A percentile compares a stretch with the other conserved stretches of the same genome.
These are phyloP conservation scores for Jimgerdemannia lactiflua DNA, from an alignment of 192 early-diverging fungal genomes.

Conservation along the genomic window DNA sequence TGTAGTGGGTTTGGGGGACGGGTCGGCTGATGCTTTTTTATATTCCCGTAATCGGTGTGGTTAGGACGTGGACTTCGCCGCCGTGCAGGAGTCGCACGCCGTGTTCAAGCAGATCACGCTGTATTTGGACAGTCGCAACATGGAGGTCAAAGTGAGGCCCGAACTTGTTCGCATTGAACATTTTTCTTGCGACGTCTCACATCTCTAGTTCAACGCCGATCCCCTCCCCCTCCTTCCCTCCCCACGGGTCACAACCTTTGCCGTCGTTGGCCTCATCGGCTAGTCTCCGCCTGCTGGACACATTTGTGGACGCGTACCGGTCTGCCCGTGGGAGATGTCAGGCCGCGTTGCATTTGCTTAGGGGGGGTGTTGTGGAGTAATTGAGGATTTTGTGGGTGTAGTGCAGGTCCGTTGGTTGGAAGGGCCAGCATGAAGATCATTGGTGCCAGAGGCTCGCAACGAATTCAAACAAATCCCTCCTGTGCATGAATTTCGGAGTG, in stretches of 20 bases:
- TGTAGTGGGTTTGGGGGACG: no score
- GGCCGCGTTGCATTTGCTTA: conserved; percentile 25
- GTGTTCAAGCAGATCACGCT: conserved; percentile 14
- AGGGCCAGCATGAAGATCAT: no score
- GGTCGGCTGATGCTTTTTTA: no score
- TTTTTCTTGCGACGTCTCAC: neutral
- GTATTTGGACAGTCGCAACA: conserved; percentile 17
- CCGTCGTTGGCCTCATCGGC: conserved; percentile 30
- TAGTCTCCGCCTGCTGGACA: conserved; percentile 17
- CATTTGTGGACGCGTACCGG: conserved; percentile 13
- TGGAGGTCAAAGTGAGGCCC: conserved; percentile 19
- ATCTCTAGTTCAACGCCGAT: neutral
- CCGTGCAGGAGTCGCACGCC: conserved; percentile 10
- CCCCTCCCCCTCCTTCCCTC: neutral
- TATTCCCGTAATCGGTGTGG: no score
- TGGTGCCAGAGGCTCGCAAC: no score
- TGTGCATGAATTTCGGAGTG: no score
- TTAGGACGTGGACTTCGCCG: conserved; percentile 16
- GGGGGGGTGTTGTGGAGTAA: no score
- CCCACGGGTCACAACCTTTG: conserved; percentile 25
- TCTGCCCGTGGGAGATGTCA: conserved; percentile 23
- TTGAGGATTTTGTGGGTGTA: no score
- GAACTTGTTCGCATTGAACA: neutral
- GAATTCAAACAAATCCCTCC: no score
- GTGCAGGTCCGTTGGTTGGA: no score